phyloP scores from a whole-genome alignment of 306 rosid species.

The Malus fusca region DNA sequence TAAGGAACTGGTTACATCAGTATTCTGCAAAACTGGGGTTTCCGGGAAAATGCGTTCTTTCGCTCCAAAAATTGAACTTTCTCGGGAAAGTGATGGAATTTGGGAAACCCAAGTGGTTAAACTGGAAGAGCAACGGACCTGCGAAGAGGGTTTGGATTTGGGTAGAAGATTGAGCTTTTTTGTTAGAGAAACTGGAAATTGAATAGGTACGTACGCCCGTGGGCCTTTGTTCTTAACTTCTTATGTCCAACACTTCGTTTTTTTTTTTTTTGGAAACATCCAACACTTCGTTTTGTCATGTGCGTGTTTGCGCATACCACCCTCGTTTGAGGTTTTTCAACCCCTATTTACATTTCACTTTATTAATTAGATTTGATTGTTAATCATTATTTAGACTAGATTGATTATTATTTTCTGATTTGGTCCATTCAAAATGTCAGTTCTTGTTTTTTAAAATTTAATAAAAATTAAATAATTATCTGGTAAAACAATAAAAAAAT shows the following conservation, averaged over 20 bases:
- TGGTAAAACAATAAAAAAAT: too few relatives aligned
- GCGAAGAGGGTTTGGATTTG: constrained; percentile 1
- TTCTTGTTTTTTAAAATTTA: too few relatives aligned
- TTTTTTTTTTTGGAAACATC: too few relatives aligned
- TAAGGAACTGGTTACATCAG: constrained; percentile 15
- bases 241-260: background rate
- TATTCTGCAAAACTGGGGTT: background rate
- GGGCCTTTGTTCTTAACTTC: background rate
- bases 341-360: background rate
- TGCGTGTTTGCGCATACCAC: background rate
- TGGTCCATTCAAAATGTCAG: too few relatives aligned
- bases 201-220: background rate
- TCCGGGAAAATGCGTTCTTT: background rate
- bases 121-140: background rate
- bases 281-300: background rate
- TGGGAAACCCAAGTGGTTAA: background rate
- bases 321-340: background rate
- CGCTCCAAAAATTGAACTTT: background rate
- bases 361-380: background rate
- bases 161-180: background rate
- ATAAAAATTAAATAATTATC: too few relatives aligned
- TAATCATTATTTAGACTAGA: too few relatives aligned
- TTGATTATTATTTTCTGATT: too few relatives aligned
- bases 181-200: background rate
- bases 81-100: background rate